Base-by-base conservation (phyloP, 495 filamentous ascomycete genomes). In the Choiromyces venosus region DNA sequence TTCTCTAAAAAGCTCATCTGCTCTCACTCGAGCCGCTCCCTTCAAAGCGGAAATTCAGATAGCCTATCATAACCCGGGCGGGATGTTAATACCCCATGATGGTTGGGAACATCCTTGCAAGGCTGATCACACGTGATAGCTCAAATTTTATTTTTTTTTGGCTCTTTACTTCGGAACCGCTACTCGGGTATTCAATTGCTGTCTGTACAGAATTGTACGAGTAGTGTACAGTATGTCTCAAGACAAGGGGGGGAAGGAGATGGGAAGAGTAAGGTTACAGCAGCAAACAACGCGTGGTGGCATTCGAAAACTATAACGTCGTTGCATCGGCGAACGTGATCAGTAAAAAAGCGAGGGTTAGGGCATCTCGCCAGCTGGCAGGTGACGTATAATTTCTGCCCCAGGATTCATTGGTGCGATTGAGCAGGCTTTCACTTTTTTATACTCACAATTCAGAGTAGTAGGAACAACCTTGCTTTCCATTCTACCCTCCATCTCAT, bases 351-450 rank as follows among this genome's bases (percentile, higher is more conserved):
- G 12, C 25, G 10, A 33, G 52, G 52, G 52, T 61, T 61, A 61
- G 52, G 52, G 52, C 25, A 61, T 33, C 52, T 29, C 52, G 52
- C 52, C 52, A 61, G 52, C 52, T 61, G 52, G 52, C 52, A 61
- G 25, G 52, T 61, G 52, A 61, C 52, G 52, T 61, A 61, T 61
- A 61, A 61, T 61, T 61, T 61, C 52, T 33, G 12, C 52, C 52
- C 9, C 10, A 3, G 25, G 52, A 14, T 61, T 61, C 52, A 61
- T 61, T 61, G 52, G 52, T 14, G 52, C 52, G 52, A 61, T 61
- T 61, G 25, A 61, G 52, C 25, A 29, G 25, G 52, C 52, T 61
- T 61, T 29, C 52, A 33, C 52, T 61, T 61, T 61, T 33, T 12
- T 29, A 12, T 61, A 14, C 12, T 61, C 12, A 16, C 25, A 33